Base-by-base conservation (phyloP, 345 rosid species). In the Hirschfeldia incana region DNA sequence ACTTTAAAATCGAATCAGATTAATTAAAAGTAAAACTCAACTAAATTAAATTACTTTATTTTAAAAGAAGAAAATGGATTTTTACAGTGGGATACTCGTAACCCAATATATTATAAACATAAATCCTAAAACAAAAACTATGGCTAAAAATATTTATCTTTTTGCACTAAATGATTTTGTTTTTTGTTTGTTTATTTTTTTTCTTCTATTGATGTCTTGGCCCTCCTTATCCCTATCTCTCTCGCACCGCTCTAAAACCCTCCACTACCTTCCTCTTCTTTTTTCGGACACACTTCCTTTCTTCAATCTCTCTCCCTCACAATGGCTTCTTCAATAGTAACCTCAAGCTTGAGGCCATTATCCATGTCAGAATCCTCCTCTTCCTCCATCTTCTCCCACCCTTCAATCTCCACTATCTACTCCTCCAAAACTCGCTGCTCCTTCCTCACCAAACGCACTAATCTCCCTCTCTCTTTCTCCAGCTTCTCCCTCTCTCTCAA, bases 331-430 rank as follows among this genome's bases (percentile, higher is more conserved):
- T 68, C 87, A 1, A 72, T 88, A 70, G 72, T 74, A 2, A 67
- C 85, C 3, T 80, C 85, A 4, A 76, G 60, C 77, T 87, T 86
- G 70, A 87, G 82, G 83, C 85, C 89, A 69, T 71, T 91, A 65
- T 80, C 94, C 37, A 81, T 84, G 83, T 84, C 89, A 0, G 94
- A 87, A 75, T 88, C 92, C 15, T 76, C 81, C 15, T 86, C 85
- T 62, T 76, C 81, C 1, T 82, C 86, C 49, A 74, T 88, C 4
- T 76, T 80, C 36, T 87, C 86, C n/a, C 73, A 84, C 21, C 89
- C 90, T 72, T 88, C 89, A 17, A 4, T 85, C 51, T 83, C 84
- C 75, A 51, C 82, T 60, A 6, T 69, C 58, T 49, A 0, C 13
- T 68, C 86, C 63, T 82, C 84, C 67, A 86, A 76, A 68, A 78